These are phyloP conservation scores for Parathielavia hyrcaniae DNA, from an alignment of 495 filamentous ascomycete species.

Conservation along the genomic window DNA sequence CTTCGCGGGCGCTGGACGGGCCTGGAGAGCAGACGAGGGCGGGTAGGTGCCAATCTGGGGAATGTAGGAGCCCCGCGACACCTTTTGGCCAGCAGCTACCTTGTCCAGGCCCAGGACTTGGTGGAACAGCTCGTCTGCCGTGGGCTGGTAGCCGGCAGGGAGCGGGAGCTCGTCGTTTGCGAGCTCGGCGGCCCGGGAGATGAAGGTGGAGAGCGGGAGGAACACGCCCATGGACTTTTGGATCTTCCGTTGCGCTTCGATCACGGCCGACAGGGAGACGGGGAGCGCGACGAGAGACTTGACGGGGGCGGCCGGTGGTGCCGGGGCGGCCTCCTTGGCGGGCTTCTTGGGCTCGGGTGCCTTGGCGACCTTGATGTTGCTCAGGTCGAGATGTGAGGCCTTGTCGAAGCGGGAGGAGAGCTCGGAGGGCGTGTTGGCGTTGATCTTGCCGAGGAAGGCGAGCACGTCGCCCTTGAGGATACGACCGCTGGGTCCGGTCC, in stretches of 20 bases:
- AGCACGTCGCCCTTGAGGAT: slow-evolving; percentile 94
- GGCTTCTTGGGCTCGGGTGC: slow-evolving; percentile 48
- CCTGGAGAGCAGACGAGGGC: slow-evolving; percentile 25
- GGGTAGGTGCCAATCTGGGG: slow-evolving; percentile 66
- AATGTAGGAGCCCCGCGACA: slow-evolving; percentile 52
- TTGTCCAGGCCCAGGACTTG: slow-evolving; percentile 69
- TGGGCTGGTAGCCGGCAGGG: slow-evolving; percentile 52
- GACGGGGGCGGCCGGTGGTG: slow-evolving; percentile 38
- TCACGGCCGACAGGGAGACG: slow-evolving; percentile 68
- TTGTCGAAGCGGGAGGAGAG: slow-evolving; percentile 64
- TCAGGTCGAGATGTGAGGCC: slow-evolving; percentile 79
- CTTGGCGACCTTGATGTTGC: slow-evolving; percentile 79
- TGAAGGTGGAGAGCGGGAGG: slow-evolving; percentile 79
- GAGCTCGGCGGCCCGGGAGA: slow-evolving; percentile 71
- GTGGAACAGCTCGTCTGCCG: slow-evolving; percentile 79
- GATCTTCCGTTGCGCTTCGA: slow-evolving; percentile 72
- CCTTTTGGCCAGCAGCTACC: slow-evolving; percentile 32
- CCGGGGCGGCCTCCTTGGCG: slow-evolving; percentile 40
- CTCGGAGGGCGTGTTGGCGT: slow-evolving; percentile 59
- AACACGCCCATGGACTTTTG: slow-evolving; percentile 67
- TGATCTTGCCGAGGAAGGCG: slow-evolving; percentile 74
- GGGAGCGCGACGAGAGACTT: slow-evolving; percentile 58
- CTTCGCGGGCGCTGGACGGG: slow-evolving; percentile 55
- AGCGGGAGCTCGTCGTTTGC: slow-evolving; percentile 82
- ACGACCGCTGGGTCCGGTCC: slow-evolving; percentile 81